A percentile compares a stretch with the other conserved stretches of the same genome.
phyloP scores from a whole-genome alignment of 768 basidiomycete genomes.

The Gymnopilus dilepis region DNA sequence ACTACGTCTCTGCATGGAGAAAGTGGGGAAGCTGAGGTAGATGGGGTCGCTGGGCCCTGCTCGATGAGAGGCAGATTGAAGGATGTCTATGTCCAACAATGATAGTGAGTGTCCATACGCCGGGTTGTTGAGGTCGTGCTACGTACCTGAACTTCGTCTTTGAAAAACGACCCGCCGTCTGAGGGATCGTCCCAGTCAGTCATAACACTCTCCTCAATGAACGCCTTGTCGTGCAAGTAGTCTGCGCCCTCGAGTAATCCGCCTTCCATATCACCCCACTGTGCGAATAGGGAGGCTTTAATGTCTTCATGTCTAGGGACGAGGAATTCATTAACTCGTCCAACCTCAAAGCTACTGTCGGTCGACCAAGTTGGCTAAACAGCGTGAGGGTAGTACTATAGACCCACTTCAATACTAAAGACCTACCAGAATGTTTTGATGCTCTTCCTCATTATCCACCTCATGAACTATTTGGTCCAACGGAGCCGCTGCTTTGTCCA shows the following conservation, averaged over 20 bases:
- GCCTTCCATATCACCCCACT: neutral
- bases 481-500: neutral
- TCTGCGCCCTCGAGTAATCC: neutral
- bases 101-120: too few species aligned
- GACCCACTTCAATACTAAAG: neutral
- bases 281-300: neutral
- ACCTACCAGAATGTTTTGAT: neutral
- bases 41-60: too few species aligned
- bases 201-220: neutral
- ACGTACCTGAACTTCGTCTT: neutral
- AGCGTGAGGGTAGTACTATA: neutral
- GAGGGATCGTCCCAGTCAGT: neutral
- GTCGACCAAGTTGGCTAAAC: neutral
- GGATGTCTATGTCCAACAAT: neutral
- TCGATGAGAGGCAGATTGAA: too few species aligned
- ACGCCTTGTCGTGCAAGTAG: neutral
- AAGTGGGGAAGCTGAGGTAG: neutral
- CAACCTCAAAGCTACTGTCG: neutral
- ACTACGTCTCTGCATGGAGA: neutral
- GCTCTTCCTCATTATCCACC: too few species aligned
- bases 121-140: too few species aligned
- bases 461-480: neutral
- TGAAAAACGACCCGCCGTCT: neutral
- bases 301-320: neutral
- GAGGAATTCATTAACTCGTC: neutral